Base-by-base conservation (phyloP, 495 filamentous ascomycete genomes). In the Penicillium angulare region DNA sequence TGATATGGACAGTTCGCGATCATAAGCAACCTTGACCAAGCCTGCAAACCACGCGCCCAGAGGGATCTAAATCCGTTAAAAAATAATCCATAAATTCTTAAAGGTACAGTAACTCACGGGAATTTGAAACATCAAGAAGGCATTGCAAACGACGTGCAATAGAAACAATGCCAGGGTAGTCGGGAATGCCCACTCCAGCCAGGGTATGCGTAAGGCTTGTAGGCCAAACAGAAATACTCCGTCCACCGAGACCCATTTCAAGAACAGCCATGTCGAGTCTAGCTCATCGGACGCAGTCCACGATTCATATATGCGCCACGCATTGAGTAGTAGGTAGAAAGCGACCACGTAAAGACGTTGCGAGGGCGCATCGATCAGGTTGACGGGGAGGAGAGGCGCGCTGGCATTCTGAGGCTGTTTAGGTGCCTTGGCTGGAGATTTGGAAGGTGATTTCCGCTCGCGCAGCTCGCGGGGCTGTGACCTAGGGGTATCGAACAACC, bases 201-300 rank as follows among this genome's bases (percentile, higher is more conserved):
- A 97, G 49, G 93, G 93, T 75, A 98, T 95, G 62, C 86, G 82
- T 52, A 97, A 61, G 34, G 82, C 80, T 24, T 95, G 92, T 17
- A 97, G 63, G 4, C 86, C 85, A 63, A 91, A 97, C 47, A 96
- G 77, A 68, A 91, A 96, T 23, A 86, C 64, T 16, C 82, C 81
- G 69, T 97, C 93, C 16, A 97, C 77, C 23, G 79, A 76, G 47
- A 87, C 77, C 93, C 93, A 98, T 80, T 97, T 98, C 64, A 92
- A 70, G 66, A 95, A 96, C 35, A 92, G 76, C 83, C 84, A 87
- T 20, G 93, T 85, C 13, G 88, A 90, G 65, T 90, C 84, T 49
- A 85, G 74, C 49, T 92, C 86, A 27, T 90, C 87, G 32, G 87
- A 85, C 3, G 86, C 76, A 23, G 91, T 74, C 56, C 81, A 81